Evolutionary conservation across 2,329 filamentous ascomycete species (phyloP), one percentile per base, ranked within the genome.

Genomic region (Neopestalotiopsis rosae): DNA sequence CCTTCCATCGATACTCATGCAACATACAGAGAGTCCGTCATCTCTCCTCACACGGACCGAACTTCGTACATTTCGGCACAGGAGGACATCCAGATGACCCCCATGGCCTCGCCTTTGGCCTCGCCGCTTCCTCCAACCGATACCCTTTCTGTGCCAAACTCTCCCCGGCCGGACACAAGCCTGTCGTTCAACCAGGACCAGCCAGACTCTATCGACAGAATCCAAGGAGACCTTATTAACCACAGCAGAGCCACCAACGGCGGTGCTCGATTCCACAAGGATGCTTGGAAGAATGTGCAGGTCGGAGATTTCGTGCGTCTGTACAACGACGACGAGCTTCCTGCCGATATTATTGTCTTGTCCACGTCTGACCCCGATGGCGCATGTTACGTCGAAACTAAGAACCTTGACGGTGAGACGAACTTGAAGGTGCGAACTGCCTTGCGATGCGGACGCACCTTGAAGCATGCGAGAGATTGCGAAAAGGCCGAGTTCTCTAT

Each of bases 261-360:
- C 67, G 92, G 88, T 64, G 94, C 95, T 42, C 89, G 93, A 30
- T 99, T 99, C 82, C 95, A 97, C 80, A 93, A 92, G 74, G 95
- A 98, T 76, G 91, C 90, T 58, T 99, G 96, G 96, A 99, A 99
- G 82, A 97, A 91, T 75, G 87, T 99, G 14, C 91, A 95, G 75
- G 96, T 99, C 9, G 96, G 96, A 62, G 96, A 99, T 80, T 98
- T 97, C 81, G 92, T 99, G 67, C 94, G 97, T 73, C 89, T 99
- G 65, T 98, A 98, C 83, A 98, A 97, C 76, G 93, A 97, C 73
- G 96, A 99, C 76, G 94, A 97, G 74, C 90, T 99, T 30, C 97
- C 96, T 1, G 95, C 96, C 62, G 96, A 99, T 80, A 86, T 99
- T 61, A 91, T 98, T 62, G 92, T 99, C 58, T 83, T 99, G 30